Evolutionary conservation across 768 basidiomycete species (phyloP).

Genomic region (Symmetrospora coprosmae): DNA sequence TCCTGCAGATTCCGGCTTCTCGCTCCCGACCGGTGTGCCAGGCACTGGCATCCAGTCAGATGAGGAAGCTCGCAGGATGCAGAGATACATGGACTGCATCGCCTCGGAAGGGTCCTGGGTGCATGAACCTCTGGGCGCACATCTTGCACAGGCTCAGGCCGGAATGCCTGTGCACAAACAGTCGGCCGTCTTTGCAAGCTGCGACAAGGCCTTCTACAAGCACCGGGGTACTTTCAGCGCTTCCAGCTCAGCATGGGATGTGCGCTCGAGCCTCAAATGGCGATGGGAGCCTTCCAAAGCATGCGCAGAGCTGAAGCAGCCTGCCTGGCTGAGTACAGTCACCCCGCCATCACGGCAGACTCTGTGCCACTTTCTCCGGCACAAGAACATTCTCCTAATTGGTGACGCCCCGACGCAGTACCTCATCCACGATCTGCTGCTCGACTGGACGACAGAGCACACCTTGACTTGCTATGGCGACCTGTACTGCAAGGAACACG

Average conservation of each 20-base stretch:
- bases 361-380: conserved; percentile 29
- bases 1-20: not conserved
- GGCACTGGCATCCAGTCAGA: conserved; percentile 25
- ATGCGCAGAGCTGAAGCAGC: not conserved
- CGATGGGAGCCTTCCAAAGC: conserved; percentile 22
- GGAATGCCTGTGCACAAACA: conserved; percentile 32
- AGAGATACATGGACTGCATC: conserved; percentile 30
- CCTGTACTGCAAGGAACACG: conserved; percentile 33
- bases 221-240: not conserved
- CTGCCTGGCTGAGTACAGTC: not conserved
- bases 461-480: conserved; percentile 33
- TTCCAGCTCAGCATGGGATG: conserved; percentile 18
- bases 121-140: conserved; percentile 21
- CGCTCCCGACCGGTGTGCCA: conserved; percentile 26
- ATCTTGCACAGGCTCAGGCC: not conserved
- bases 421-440: conserved; percentile 31
- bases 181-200: conserved; percentile 21
- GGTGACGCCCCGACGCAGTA: conserved; percentile 32
- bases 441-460: conserved; percentile 27
- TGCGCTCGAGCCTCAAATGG: conserved; percentile 31
- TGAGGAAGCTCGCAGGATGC: conserved; percentile 22
- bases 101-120: conserved; percentile 25
- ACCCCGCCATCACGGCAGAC: conserved; percentile 1
- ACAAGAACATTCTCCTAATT: conserved; percentile 31
- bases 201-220: conserved; percentile 33